Percentiles rank a stretch among this genome's conserved stretches.
phyloP scores from a whole-genome alignment of 352 stramenopile genomes.

The Globisporangium parvum region DNA sequence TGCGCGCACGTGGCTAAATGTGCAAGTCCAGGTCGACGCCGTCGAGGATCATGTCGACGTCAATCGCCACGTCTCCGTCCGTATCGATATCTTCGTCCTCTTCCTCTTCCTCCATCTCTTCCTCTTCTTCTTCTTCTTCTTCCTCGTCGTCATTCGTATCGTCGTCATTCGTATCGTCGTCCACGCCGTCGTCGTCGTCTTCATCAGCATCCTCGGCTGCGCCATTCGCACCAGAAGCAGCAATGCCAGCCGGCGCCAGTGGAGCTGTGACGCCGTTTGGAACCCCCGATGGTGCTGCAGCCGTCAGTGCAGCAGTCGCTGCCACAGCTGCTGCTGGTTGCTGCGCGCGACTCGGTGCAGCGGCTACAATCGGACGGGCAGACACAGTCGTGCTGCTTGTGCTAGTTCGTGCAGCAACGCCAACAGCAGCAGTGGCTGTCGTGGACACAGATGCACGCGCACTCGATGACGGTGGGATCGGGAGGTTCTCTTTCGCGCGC shows the following conservation, averaged over 20 bases:
- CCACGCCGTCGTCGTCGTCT: background rate
- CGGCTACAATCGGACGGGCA: too few species aligned
- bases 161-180: slow-evolving; percentile 28
- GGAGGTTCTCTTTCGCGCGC: slow-evolving; percentile 67
- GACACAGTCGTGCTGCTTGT: background rate
- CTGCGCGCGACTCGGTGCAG: too few species aligned
- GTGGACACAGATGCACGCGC: background rate
- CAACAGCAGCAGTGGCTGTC: too few species aligned
- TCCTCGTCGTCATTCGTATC: slow-evolving; percentile 32
- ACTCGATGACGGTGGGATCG: slow-evolving; percentile 11
- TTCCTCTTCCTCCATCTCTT: slow-evolving; percentile 14
- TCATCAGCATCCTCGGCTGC: background rate
- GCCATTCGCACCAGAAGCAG: background rate
- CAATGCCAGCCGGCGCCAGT: background rate
- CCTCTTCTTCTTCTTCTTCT: slow-evolving; percentile 34
- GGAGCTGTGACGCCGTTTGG: background rate
- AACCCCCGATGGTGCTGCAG: too few species aligned
- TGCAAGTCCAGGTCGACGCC: slow-evolving; percentile 24
- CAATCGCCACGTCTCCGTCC: slow-evolving; percentile 15
- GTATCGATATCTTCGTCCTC: slow-evolving; percentile 27
- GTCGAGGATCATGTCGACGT: slow-evolving; percentile 19
- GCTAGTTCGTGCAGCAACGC: background rate
- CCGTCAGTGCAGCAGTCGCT: background rate
- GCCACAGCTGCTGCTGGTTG: too few species aligned
- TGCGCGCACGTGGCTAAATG: slow-evolving; percentile 5